phyloP scores from a whole-genome alignment of 768 basidiomycete species.

The Boletus insuetus region DNA sequence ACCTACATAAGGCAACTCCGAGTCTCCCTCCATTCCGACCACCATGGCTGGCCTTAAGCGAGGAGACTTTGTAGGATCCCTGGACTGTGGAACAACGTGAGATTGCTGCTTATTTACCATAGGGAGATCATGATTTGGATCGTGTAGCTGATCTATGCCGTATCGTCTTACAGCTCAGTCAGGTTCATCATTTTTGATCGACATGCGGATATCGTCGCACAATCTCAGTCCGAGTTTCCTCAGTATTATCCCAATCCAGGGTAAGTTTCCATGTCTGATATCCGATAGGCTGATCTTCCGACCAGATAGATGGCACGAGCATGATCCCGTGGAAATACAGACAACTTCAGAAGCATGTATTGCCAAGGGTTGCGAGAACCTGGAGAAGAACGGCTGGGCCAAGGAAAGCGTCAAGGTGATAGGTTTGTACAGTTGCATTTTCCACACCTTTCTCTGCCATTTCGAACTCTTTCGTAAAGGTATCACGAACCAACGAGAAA shows the following conservation, averaged over 20 bases:
- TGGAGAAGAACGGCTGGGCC: constrained; percentile 76
- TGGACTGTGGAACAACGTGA: constrained; percentile 95
- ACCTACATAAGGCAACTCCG: constrained; percentile 13
- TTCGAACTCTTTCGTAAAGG: constrained; percentile 40
- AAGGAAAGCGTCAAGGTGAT: constrained; percentile 87
- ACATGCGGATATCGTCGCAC: constrained; percentile 81
- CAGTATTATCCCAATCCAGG: constrained; percentile 92
- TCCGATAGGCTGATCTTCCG: background rate
- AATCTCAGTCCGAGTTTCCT: constrained; percentile 90
- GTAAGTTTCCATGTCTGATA: constrained; percentile 35
- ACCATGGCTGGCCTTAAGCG: constrained; percentile 45
- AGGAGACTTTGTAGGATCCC: constrained; percentile 85
- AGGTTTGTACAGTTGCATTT: constrained; percentile 49
- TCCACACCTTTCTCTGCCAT: background rate
- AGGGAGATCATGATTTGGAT: background rate
- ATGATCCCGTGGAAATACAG: constrained; percentile 83
- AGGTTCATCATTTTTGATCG: constrained; percentile 91
- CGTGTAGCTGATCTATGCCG: constrained; percentile 1
- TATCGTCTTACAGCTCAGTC: constrained; percentile 57
- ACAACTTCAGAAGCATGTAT: constrained; percentile 74
- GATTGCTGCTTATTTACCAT: constrained; percentile 26
- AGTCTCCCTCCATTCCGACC: background rate
- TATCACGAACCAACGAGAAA: constrained; percentile 97
- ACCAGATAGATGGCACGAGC: constrained; percentile 83
- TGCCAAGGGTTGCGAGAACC: constrained; percentile 59